Conservation (phyloP, 208 protist genomes). For the Crithidia thermophila region DNA sequence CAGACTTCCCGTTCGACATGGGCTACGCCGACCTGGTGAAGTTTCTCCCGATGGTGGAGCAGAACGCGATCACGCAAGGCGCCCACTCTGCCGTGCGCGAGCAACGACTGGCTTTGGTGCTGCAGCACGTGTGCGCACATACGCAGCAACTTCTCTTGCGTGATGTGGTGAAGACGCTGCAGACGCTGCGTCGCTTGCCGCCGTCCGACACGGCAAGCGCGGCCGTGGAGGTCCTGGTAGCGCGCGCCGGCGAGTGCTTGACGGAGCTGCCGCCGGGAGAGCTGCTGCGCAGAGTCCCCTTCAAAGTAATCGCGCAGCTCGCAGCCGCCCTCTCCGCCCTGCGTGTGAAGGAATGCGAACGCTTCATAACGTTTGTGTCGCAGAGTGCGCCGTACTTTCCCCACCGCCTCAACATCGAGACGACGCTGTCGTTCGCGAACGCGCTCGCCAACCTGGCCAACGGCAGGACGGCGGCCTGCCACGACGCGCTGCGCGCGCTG, state of each 20-base stretch:
- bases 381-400: slow-evolving; percentile 19
- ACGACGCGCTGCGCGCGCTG: slow-evolving; percentile 18
- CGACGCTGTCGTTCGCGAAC: slow-evolving; percentile 50
- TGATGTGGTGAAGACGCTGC: slow-evolving; percentile 53
- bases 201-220: slow-evolving; percentile 29
- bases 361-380: slow-evolving; percentile 53
- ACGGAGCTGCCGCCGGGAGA: neutral
- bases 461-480: slow-evolving; percentile 22
- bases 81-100: neutral
- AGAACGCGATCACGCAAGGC: slow-evolving; percentile 14
- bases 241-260: slow-evolving; percentile 33
- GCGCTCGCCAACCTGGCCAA: slow-evolving; percentile 40
- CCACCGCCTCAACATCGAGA: slow-evolving; percentile 31
- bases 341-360: slow-evolving; percentile 55
- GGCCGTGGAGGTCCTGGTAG: slow-evolving; percentile 29
- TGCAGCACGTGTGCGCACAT: slow-evolving; percentile 16
- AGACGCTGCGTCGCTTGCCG: slow-evolving; percentile 49
- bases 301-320: slow-evolving; percentile 47
- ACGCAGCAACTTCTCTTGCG: slow-evolving; percentile 17
- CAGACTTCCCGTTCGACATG: slow-evolving; percentile 28
- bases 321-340: slow-evolving; percentile 56
- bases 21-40: slow-evolving; percentile 34
- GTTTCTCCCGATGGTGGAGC: slow-evolving; percentile 46
- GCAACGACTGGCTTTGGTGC: slow-evolving; percentile 20
- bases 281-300: slow-evolving; percentile 24